phyloP scores from a whole-genome alignment of 2,329 filamentous ascomycete species.

The Trichoderma harzianum region DNA sequence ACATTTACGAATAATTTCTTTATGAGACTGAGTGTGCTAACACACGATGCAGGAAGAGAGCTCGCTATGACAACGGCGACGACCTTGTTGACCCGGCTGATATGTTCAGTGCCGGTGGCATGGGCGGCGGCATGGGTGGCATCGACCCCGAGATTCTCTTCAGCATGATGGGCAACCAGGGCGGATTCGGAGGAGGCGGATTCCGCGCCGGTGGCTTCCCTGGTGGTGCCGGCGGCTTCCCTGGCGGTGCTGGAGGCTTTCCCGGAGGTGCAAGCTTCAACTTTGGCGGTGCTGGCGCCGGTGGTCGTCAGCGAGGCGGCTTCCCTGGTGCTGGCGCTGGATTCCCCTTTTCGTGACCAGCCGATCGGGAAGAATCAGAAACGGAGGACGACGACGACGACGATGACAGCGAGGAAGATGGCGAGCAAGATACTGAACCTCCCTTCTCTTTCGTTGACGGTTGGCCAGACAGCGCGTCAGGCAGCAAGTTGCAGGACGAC shows the following conservation, averaged over 20 bases:
- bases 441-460: neutral
- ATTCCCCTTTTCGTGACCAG: slow-evolving; percentile 49
- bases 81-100: slow-evolving; percentile 86
- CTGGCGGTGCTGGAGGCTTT: slow-evolving; percentile 46
- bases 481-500: slow-evolving; percentile 30
- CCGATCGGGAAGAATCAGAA: slow-evolving; percentile 36
- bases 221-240: slow-evolving; percentile 49
- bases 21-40: slow-evolving; percentile 32
- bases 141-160: slow-evolving; percentile 78
- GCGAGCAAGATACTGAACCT: slow-evolving; percentile 18
- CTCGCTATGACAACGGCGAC: slow-evolving; percentile 86
- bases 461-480: slow-evolving; percentile 17
- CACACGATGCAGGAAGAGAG: slow-evolving; percentile 64
- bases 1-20: neutral
- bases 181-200: slow-evolving; percentile 52
- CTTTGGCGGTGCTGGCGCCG: slow-evolving; percentile 40
- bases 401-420: slow-evolving; percentile 29
- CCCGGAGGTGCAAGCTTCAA: slow-evolving; percentile 51
- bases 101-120: slow-evolving; percentile 71
- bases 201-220: slow-evolving; percentile 53
- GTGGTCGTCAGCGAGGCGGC: slow-evolving; percentile 37
- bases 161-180: slow-evolving; percentile 75
- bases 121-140: slow-evolving; percentile 62
- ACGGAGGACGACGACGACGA: slow-evolving; percentile 34
- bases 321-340: slow-evolving; percentile 31